Percentiles rank a stretch among this genome's conserved stretches.
phyloP scores from a whole-genome alignment of 345 rosid genomes.

The Bruguiera gymnorhiza region DNA sequence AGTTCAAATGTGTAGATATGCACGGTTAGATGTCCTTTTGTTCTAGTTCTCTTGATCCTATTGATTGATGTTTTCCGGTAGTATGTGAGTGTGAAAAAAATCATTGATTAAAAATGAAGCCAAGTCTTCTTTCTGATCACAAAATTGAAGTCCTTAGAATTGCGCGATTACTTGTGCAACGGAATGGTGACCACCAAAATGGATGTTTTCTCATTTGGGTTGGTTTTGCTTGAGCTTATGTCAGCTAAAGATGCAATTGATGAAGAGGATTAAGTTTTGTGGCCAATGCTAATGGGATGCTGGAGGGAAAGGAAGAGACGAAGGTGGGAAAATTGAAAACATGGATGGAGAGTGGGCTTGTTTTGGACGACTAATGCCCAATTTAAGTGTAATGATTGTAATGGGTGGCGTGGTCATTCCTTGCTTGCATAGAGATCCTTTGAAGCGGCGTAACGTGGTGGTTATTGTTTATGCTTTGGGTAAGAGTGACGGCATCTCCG shows the following conservation, averaged over 20 bases:
- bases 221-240: slow-evolving; percentile 63
- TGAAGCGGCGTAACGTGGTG: slow-evolving; percentile 58
- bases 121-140: too few relatives aligned
- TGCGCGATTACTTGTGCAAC: slow-evolving; percentile 58
- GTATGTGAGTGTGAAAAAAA: too few relatives aligned
- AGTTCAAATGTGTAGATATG: too few relatives aligned
- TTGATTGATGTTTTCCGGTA: too few relatives aligned
- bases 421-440: slow-evolving; percentile 49
- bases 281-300: slow-evolving; percentile 25
- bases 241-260: slow-evolving; percentile 50
- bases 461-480: slow-evolving; percentile 57
- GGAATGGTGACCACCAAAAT: slow-evolving; percentile 62
- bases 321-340: slow-evolving; percentile 27
- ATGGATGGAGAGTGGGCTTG: slow-evolving; percentile 41
- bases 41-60: too few relatives aligned
- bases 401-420: slow-evolving; percentile 39
- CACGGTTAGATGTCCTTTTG: too few relatives aligned
- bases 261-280: slow-evolving; percentile 45
- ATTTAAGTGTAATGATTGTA: slow-evolving; percentile 49
- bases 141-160: slow-evolving; percentile 14
- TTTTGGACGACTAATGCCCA: slow-evolving; percentile 32
- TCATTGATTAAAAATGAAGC: too few relatives aligned
- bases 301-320: slow-evolving; percentile 40
- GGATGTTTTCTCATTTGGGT: slow-evolving; percentile 71
- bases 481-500: slow-evolving; percentile 53